phyloP scores from a whole-genome alignment of 805 yeast species.

The Priceomyces medius region DNA sequence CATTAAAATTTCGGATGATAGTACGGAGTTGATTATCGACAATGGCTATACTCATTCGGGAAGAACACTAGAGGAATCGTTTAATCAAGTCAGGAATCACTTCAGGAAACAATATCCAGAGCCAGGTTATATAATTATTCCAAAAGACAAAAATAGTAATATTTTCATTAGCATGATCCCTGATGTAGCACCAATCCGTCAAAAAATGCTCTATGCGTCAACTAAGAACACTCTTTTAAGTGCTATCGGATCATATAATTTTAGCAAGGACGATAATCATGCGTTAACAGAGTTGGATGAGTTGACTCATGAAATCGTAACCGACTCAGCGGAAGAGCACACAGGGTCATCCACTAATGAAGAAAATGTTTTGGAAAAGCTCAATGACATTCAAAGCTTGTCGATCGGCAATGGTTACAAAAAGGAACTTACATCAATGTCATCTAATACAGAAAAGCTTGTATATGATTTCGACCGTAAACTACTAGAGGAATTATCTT shows the following conservation, averaged over 20 bases:
- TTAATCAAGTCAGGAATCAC: conserved; percentile 21
- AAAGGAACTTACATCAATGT: conserved; percentile 38
- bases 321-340: conserved; percentile 11
- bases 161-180: conserved; percentile 84
- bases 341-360: conserved; percentile 55
- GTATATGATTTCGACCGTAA: conserved; percentile 25
- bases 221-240: conserved; percentile 75
- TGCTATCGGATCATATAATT: conserved; percentile 64
- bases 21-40: conserved; percentile 34
- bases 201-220: conserved; percentile 93
- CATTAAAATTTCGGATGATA: conserved; percentile 32
- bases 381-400: conserved; percentile 36
- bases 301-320: conserved; percentile 49
- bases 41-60: conserved; percentile 13
- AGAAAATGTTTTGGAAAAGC: conserved; percentile 51
- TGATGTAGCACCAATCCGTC: conserved; percentile 74
- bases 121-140: conserved; percentile 35
- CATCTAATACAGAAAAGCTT: conserved; percentile 14
- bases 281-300: conserved; percentile 60
- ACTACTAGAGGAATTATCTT: conserved; percentile 25
- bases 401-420: conserved; percentile 22
- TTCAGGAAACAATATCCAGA: conserved; percentile 28
- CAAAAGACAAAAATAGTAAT: conserved; percentile 15
- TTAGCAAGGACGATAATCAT: conserved; percentile 39
- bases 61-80: conserved; percentile 14